Evolutionary conservation across 257 asterid species (phyloP).

Genomic region (Solanum verrucosum): DNA sequence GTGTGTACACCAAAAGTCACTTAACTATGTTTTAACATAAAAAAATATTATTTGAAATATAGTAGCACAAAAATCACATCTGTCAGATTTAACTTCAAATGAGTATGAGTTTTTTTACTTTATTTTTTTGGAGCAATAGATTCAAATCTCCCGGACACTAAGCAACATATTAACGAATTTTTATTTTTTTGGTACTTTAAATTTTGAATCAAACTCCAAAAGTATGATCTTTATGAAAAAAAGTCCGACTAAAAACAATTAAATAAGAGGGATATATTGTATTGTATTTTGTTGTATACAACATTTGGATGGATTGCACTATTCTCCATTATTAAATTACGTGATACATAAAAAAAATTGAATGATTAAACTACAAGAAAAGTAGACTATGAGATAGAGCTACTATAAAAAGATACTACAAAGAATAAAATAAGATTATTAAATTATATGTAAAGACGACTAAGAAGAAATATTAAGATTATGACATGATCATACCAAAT

Average conservation of each 20-base stretch:
- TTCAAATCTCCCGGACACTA: no score
- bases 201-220: background rate
- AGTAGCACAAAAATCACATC: background rate
- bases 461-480: no score
- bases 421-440: background rate
- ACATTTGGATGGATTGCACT: background rate
- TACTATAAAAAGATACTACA: background rate
- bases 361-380: background rate
- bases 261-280: background rate
- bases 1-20: background rate
- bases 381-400: background rate
- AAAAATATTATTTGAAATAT: no score
- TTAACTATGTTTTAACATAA: background rate
- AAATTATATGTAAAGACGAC: background rate
- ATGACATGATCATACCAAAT: background rate
- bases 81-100: no score
- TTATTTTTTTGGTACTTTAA: no score
- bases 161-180: no score
- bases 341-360: background rate
- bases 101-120: background rate
- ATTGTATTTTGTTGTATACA: background rate
- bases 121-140: background rate
- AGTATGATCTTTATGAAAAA: background rate
- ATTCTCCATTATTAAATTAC: background rate
- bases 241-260: background rate